Percentiles rank a stretch among this genome's conserved stretches.
Evolutionary conservation across 2,329 filamentous ascomycete genomes (phyloP).

Genomic region (Microsporum canis): DNA sequence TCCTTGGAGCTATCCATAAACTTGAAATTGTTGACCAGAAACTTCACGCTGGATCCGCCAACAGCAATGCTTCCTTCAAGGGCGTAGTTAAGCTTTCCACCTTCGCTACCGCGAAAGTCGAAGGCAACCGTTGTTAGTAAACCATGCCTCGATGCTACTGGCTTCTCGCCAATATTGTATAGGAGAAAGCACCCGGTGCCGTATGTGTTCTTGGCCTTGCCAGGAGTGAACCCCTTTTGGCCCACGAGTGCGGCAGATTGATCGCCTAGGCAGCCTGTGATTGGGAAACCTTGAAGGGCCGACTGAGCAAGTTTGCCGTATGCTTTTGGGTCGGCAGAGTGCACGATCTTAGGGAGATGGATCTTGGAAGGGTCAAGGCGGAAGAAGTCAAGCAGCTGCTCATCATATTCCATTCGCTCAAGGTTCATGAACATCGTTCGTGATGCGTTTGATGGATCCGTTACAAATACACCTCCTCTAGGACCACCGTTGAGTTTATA

Average conservation of each 20-base stretch:
- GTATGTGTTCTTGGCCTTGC: slow-evolving; percentile 83
- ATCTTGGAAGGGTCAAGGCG: slow-evolving; percentile 57
- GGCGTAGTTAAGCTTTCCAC: slow-evolving; percentile 53
- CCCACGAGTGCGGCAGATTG: slow-evolving; percentile 83
- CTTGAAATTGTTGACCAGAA: slow-evolving; percentile 54
- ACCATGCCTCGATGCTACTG: slow-evolving; percentile 73
- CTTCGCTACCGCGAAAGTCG: slow-evolving; percentile 53
- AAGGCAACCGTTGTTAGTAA: slow-evolving; percentile 77
- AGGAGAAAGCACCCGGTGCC: slow-evolving; percentile 82
- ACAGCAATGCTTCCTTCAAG: slow-evolving; percentile 77
- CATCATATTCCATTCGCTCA: slow-evolving; percentile 66
- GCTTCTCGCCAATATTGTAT: slow-evolving; percentile 76
- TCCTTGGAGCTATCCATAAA: slow-evolving; percentile 52
- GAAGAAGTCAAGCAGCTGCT: slow-evolving; percentile 67
- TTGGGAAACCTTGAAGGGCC: slow-evolving; percentile 38
- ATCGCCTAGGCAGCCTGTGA: slow-evolving; percentile 74
- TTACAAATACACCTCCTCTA: slow-evolving; percentile 60
- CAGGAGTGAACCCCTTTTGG: slow-evolving; percentile 71
- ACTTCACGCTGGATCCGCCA: slow-evolving; percentile 71
- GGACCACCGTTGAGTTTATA: slow-evolving; percentile 67
- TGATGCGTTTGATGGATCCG: slow-evolving; percentile 81
- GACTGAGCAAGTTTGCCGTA: slow-evolving; percentile 13
- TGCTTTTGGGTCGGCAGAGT: slow-evolving; percentile 55
- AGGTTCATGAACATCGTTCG: slow-evolving; percentile 94
- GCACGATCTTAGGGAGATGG: slow-evolving; percentile 68